Percentiles rank a stretch among this genome's conserved stretches.
Conservation (phyloP, 352 stramenopile genomes). For the Phytophthora nicotianae region DNA sequence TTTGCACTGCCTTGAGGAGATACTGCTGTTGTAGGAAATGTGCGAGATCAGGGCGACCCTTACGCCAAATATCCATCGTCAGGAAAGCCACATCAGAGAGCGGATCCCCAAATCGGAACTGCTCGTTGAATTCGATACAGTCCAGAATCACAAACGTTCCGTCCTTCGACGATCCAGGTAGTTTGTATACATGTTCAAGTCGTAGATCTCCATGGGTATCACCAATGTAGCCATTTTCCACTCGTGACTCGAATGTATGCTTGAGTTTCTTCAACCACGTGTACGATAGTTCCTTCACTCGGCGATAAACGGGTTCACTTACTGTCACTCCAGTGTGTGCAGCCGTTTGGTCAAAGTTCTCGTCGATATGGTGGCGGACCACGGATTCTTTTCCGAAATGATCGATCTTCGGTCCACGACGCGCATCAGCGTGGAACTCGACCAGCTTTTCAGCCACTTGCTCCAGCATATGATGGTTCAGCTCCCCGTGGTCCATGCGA, state of each 20-base stretch:
- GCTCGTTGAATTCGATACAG: slow-evolving; percentile 85
- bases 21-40: slow-evolving; percentile 59
- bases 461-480: slow-evolving; percentile 45
- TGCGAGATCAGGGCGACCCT: slow-evolving; percentile 61
- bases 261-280: slow-evolving; percentile 48
- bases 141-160: slow-evolving; percentile 58
- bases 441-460: slow-evolving; percentile 56
- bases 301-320: slow-evolving; percentile 48
- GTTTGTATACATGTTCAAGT: slow-evolving; percentile 69
- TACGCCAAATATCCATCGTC: slow-evolving; percentile 71
- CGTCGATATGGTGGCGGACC: slow-evolving; percentile 67
- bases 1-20: slow-evolving; percentile 50
- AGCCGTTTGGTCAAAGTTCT: slow-evolving; percentile 73
- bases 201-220: slow-evolving; percentile 73
- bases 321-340: slow-evolving; percentile 56
- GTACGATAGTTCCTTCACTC: slow-evolving; percentile 63
- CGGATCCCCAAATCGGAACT: slow-evolving; percentile 73
- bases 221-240: slow-evolving; percentile 66
- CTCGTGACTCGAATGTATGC: slow-evolving; percentile 42
- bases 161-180: slow-evolving; percentile 21
- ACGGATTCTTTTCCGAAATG: slow-evolving; percentile 56
- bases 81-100: slow-evolving; percentile 72
- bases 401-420: slow-evolving; percentile 60
- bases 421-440: slow-evolving; percentile 59
- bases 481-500: slow-evolving; percentile 33